Conservation (phyloP, 2,329 filamentous ascomycete genomes). For the Chaetomiaceae sp. region DNA sequence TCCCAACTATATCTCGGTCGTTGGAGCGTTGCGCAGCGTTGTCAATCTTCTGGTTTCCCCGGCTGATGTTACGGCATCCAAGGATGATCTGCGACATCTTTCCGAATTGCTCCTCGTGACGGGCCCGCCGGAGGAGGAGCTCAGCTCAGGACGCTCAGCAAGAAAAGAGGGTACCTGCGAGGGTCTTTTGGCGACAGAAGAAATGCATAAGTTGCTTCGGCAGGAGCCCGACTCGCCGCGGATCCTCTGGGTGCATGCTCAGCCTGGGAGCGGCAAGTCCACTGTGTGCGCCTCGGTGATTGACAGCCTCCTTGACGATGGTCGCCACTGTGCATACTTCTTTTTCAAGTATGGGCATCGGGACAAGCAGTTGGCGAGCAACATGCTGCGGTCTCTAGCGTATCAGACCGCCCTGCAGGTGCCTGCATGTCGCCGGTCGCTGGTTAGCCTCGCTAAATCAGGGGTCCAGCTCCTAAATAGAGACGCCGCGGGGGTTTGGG, state of each 20-base stretch:
- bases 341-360: slow-evolving; percentile 23
- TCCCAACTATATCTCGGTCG: slow-evolving; percentile 20
- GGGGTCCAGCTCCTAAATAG: slow-evolving; percentile 1
- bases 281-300: slow-evolving; percentile 17
- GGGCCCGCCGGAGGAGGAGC: slow-evolving; percentile 12
- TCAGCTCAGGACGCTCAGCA: slow-evolving; percentile 19
- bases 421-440: slow-evolving; percentile 3
- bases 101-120: slow-evolving; percentile 10
- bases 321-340: slow-evolving; percentile 22
- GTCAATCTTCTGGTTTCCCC: slow-evolving; percentile 5
- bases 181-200: slow-evolving; percentile 15
- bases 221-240: neutral
- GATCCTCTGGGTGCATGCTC: slow-evolving; percentile 3
- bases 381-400: slow-evolving; percentile 16
- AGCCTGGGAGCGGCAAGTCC: neutral
- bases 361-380: slow-evolving; percentile 1
- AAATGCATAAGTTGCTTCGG: neutral
- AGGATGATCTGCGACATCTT: neutral
- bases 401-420: slow-evolving; percentile 16
- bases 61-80: neutral
- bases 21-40: slow-evolving; percentile 16
- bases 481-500: slow-evolving; percentile 16
- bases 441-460: slow-evolving; percentile 9
- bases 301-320: slow-evolving; percentile 14
- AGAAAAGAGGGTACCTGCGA: slow-evolving; percentile 15